A percentile compares a stretch with the other conserved stretches of the same genome.
These are phyloP conservation scores for Epichloe brachyelytri DNA, from an alignment of 2,329 filamentous ascomycete species.

Conservation along the genomic window DNA sequence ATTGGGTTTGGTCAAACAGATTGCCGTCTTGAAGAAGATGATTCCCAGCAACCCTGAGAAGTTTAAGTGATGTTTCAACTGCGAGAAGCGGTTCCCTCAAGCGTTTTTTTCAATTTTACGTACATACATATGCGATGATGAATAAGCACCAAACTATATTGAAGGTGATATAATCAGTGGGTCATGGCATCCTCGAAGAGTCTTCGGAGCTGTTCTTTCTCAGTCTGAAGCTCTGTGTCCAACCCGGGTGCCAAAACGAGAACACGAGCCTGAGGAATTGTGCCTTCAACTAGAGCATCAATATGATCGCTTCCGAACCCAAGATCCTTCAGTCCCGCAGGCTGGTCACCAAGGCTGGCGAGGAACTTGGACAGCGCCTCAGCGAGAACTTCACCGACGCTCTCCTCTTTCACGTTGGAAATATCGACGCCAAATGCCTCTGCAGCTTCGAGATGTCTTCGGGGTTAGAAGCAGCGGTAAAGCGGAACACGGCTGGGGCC, in stretches of 20 bases:
- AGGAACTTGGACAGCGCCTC: slow-evolving; percentile 78
- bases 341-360: slow-evolving; percentile 76
- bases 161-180: slow-evolving; percentile 13
- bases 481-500: slow-evolving; percentile 84
- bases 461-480: slow-evolving; percentile 82
- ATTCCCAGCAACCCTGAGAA: slow-evolving; percentile 51
- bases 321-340: slow-evolving; percentile 67
- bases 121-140: no score
- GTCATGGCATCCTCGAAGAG: slow-evolving; percentile 52
- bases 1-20: slow-evolving; percentile 51
- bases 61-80: slow-evolving; percentile 20
- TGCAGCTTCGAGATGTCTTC: slow-evolving; percentile 78
- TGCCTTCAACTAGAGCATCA: slow-evolving; percentile 80
- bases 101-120: background rate
- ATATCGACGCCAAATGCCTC: slow-evolving; percentile 87
- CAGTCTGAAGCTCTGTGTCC: slow-evolving; percentile 52
- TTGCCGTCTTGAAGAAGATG: slow-evolving; percentile 52
- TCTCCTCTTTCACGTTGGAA: slow-evolving; percentile 74
- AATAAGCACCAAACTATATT: no score
- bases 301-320: slow-evolving; percentile 69
- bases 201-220: slow-evolving; percentile 56
- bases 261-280: slow-evolving; percentile 81
- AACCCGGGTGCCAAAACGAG: slow-evolving; percentile 82
- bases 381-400: slow-evolving; percentile 74
- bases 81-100: background rate